phyloP scores from a whole-genome alignment of 352 stramenopile genomes.

The Pythium periplocum region DNA sequence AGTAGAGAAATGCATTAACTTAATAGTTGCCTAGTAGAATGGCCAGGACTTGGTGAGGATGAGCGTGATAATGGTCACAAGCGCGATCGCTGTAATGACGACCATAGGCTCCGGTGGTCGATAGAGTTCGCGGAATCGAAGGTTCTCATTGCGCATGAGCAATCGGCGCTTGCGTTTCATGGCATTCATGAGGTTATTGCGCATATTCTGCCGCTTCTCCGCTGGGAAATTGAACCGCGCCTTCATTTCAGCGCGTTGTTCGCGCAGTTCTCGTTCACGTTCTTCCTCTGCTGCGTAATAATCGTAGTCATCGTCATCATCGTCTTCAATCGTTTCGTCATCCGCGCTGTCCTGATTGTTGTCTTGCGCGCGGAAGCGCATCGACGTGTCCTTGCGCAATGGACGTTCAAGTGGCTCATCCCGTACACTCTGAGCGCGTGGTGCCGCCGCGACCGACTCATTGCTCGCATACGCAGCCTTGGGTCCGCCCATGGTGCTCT shows the following conservation, averaged over 20 bases:
- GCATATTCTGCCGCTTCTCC: slow-evolving; percentile 27
- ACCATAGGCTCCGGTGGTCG: slow-evolving; percentile 59
- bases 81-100: slow-evolving; percentile 37
- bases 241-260: slow-evolving; percentile 37
- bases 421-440: neutral
- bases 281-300: slow-evolving; percentile 23
- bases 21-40: slow-evolving; percentile 37
- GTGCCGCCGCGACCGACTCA: neutral
- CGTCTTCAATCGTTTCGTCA: slow-evolving; percentile 7
- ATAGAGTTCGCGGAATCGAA: slow-evolving; percentile 76
- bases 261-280: slow-evolving; percentile 11
- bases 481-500: slow-evolving; percentile 11
- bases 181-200: slow-evolving; percentile 31
- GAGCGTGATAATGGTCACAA: slow-evolving; percentile 61
- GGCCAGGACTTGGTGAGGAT: slow-evolving; percentile 75
- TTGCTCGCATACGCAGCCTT: slow-evolving; percentile 4
- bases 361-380: neutral
- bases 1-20: slow-evolving; percentile 2
- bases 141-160: slow-evolving; percentile 61
- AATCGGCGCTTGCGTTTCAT: slow-evolving; percentile 61
- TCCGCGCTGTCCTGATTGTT: neutral
- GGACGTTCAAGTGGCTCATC: no score
- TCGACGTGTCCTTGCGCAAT: no score
- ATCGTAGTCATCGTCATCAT: slow-evolving; percentile 27
- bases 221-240: slow-evolving; percentile 44